These are phyloP conservation scores for Starmerella roubikii DNA, from an alignment of 805 yeast genomes.

Conservation along the genomic window DNA sequence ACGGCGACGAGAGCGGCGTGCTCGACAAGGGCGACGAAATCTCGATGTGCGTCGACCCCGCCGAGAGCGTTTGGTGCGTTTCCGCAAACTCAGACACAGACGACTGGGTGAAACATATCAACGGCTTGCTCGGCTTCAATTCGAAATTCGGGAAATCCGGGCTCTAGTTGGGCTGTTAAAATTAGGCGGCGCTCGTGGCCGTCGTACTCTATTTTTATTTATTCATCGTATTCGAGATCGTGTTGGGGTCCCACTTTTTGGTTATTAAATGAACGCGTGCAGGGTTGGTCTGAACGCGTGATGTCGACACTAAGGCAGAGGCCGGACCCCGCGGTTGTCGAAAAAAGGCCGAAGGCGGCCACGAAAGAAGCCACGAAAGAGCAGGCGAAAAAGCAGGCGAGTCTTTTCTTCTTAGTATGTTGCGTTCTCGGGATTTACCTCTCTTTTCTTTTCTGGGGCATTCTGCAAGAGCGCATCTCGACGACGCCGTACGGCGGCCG, in stretches of 20 bases:
- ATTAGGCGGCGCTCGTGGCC: no score
- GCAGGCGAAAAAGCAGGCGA: background rate
- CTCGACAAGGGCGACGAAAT: conserved; percentile 51
- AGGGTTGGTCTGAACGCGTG: no score
- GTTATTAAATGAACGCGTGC: no score
- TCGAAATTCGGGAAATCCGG: conserved; percentile 45
- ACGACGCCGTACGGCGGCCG: conserved; percentile 56
- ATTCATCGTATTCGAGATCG: no score
- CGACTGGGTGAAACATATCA: conserved; percentile 87
- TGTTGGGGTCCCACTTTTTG: no score
- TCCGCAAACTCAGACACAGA: conserved; percentile 49
- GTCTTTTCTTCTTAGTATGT: conserved; percentile 10
- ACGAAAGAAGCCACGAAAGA: no score
- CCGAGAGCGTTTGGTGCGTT: conserved; percentile 70
- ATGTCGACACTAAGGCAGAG: no score
- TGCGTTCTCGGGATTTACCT: conserved; percentile 59
- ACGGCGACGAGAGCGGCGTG: conserved; percentile 65
- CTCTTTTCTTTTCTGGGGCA: conserved; percentile 83
- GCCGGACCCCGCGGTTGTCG: no score
- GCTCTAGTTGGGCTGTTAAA: no score
- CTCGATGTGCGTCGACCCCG: conserved; percentile 22
- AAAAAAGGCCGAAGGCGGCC: no score
- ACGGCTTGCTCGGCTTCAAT: conserved; percentile 78
- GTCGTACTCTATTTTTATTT: no score
- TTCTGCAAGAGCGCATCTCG: conserved; percentile 77